These are phyloP conservation scores for Urochloa ruziziensis DNA, from an alignment of 176 grass and related monocot genomes.

Conservation along the genomic window DNA sequence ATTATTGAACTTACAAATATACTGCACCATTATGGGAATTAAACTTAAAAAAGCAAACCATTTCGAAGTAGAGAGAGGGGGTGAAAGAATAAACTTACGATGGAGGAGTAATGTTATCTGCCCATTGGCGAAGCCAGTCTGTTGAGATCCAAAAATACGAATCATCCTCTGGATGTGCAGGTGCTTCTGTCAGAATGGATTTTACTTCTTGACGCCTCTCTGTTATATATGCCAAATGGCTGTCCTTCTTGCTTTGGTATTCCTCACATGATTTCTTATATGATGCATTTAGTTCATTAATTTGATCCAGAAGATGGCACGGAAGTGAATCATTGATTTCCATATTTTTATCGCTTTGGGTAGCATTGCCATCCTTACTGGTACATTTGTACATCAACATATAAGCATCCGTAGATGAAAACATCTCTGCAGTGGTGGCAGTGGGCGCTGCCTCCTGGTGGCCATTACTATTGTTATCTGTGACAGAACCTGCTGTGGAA, in stretches of 20 bases:
- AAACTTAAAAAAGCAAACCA: no score
- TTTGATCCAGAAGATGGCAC: slow-evolving; percentile 61
- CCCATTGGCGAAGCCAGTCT: slow-evolving; percentile 97
- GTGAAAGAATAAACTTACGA: slow-evolving; percentile 53
- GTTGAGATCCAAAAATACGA: slow-evolving; percentile 96
- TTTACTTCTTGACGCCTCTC: slow-evolving; percentile 91
- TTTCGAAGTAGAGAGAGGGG: no score
- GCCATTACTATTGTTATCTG: slow-evolving; percentile 41
- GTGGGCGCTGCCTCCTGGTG: slow-evolving; percentile 25
- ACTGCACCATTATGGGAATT: no score
- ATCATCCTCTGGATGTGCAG: slow-evolving; percentile 55
- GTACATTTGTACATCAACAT: slow-evolving; percentile 93
- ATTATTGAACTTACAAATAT: background rate
- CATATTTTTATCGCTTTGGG: slow-evolving; percentile 34
- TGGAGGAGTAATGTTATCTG: slow-evolving; percentile 71
- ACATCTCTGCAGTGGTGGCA: slow-evolving; percentile 52
- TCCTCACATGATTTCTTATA: slow-evolving; percentile 68
- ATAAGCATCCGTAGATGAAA: slow-evolving; percentile 97
- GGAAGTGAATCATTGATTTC: slow-evolving; percentile 62
- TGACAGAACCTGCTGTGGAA: slow-evolving; percentile 34
- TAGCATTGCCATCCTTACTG: slow-evolving; percentile 39
- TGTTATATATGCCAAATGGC: slow-evolving; percentile 54
- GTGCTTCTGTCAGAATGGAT: slow-evolving; percentile 72
- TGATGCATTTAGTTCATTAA: slow-evolving; percentile 60
- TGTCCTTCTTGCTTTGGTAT: slow-evolving; percentile 73